phyloP scores from a whole-genome alignment of 1,139 yeast species.

The Zygoascus sp. region DNA sequence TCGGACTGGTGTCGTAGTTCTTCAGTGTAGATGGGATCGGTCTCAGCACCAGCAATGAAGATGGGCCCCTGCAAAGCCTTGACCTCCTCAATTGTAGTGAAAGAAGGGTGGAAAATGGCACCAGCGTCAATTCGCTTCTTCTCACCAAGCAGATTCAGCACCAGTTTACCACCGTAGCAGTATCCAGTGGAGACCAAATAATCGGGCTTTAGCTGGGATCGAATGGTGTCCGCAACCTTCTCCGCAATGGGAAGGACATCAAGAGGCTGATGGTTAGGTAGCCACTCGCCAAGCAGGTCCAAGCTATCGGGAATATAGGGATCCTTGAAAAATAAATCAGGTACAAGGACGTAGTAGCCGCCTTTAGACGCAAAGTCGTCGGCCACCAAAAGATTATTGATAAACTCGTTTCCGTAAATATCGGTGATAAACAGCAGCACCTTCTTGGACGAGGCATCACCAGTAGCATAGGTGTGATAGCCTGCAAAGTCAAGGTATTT shows the following conservation, averaged over 20 bases:
- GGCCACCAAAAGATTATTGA: slow-evolving; percentile 59
- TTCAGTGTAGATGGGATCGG: slow-evolving; percentile 54
- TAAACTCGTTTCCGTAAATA: slow-evolving; percentile 55
- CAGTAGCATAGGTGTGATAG: slow-evolving; percentile 20
- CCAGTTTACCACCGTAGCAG: slow-evolving; percentile 79
- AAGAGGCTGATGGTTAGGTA: slow-evolving; percentile 48
- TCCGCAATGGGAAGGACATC: slow-evolving; percentile 42
- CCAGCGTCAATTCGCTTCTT: slow-evolving; percentile 48
- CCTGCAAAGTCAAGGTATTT: slow-evolving; percentile 18
- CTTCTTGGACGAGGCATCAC: slow-evolving; percentile 26
- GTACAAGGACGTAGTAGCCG: slow-evolving; percentile 63
- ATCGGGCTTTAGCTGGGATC: slow-evolving; percentile 45
- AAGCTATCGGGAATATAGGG: slow-evolving; percentile 34
- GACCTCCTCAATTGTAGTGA: slow-evolving; percentile 60
- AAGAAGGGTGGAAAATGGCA: slow-evolving; percentile 82
- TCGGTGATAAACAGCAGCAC: slow-evolving; percentile 64
- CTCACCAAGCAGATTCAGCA: slow-evolving; percentile 49
- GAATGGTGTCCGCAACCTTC: slow-evolving; percentile 43
- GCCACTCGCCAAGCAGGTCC: slow-evolving; percentile 46
- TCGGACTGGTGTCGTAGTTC: slow-evolving; percentile 63
- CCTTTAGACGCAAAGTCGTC: slow-evolving; percentile 57
- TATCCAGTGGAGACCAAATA: slow-evolving; percentile 64
- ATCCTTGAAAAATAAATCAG: slow-evolving; percentile 67
- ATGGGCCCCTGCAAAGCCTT: slow-evolving; percentile 56
- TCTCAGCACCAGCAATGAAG: slow-evolving; percentile 66